Conservation (phyloP, 148 eudicot species). For the Vaccinium macrocarpon region DNA sequence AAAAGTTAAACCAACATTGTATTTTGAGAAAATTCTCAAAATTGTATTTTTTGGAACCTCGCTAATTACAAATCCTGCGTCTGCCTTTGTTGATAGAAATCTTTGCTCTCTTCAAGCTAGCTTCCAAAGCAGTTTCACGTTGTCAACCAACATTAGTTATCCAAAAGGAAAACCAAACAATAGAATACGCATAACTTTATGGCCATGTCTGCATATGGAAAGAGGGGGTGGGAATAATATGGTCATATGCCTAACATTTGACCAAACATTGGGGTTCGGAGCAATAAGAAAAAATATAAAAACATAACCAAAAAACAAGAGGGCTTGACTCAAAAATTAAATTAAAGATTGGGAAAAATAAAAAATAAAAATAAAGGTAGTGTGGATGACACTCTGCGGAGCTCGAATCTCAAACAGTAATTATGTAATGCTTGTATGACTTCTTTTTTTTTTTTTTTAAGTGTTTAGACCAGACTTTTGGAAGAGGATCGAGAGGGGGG, state of each 20-base stretch:
- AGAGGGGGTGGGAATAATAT: not conserved
- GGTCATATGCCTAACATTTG: constrained; percentile 17
- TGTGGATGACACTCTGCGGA: constrained; percentile 20
- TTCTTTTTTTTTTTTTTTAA: not conserved
- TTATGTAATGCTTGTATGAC: constrained; percentile 1
- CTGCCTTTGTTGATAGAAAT: too few species aligned
- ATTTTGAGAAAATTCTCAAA: too few species aligned
- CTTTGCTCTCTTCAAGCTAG: too few species aligned
- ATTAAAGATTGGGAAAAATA: not conserved
- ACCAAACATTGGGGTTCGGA: constrained; percentile 24
- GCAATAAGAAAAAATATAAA: constrained; percentile 11
- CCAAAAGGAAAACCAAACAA: not conserved
- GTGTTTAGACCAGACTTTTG: constrained; percentile 17
- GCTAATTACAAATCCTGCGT: too few species aligned
- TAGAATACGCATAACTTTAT: not conserved
- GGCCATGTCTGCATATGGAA: not conserved
- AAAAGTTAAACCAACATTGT: too few species aligned
- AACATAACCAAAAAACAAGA: not conserved
- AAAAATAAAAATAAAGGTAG: not conserved
- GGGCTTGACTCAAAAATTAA: not conserved
- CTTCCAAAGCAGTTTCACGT: too few species aligned
- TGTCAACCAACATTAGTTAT: not conserved
- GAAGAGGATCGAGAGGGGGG: not conserved
- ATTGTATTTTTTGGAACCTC: too few species aligned
- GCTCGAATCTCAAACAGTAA: constrained; percentile 33